Evolutionary conservation across 768 basidiomycete genomes (phyloP).

Genomic region (Dioszegia hungarica): DNA sequence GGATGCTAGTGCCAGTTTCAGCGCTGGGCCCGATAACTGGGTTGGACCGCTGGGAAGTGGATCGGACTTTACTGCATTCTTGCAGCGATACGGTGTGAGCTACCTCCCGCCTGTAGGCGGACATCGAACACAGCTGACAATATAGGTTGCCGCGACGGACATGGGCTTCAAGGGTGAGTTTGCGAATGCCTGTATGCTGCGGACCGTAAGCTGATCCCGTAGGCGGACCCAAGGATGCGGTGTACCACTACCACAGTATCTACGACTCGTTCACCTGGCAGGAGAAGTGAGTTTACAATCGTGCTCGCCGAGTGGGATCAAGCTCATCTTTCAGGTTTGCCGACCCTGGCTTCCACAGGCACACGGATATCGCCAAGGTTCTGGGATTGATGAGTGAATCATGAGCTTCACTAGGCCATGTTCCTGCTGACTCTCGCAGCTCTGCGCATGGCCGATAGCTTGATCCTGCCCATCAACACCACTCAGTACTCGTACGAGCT

Average conservation of each 20-base stretch:
- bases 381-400: conserved; percentile 56
- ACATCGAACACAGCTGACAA: not conserved
- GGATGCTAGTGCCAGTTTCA: conserved; percentile 52
- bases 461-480: conserved; percentile 64
- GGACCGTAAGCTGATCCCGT: not conserved
- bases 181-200: not conserved
- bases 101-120: not conserved
- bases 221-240: conserved; percentile 48
- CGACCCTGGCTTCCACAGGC: conserved; percentile 69
- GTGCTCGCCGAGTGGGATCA: not conserved
- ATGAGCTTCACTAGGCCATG: not conserved
- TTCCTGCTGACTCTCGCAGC: conserved; percentile 20
- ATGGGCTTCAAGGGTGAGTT: conserved; percentile 42
- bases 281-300: conserved; percentile 53
- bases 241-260: conserved; percentile 70
- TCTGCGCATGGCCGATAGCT: conserved; percentile 56
- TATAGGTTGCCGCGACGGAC: conserved; percentile 43
- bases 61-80: conserved; percentile 86
- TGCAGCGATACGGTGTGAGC: conserved; percentile 67
- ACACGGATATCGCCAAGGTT: conserved; percentile 65
- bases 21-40: not conserved
- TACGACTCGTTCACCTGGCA: conserved; percentile 72
- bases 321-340: conserved; percentile 50
- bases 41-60: conserved; percentile 56
- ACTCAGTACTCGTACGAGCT: conserved; percentile 64